phyloP scores from a whole-genome alignment of 768 basidiomycete species.

The Scleroderma bovista region DNA sequence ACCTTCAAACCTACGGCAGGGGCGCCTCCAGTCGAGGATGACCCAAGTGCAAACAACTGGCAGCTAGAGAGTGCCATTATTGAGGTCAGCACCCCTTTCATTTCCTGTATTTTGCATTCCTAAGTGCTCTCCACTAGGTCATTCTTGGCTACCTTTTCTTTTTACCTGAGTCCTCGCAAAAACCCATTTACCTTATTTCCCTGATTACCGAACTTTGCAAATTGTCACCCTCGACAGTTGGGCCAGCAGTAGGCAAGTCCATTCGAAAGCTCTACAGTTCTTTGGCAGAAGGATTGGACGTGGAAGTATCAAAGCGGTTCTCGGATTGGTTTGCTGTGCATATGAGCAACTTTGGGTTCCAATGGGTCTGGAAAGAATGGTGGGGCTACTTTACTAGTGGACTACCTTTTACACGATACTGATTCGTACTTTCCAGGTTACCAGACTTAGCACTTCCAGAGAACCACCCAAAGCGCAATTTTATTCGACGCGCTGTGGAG shows the following conservation, averaged over 20 bases:
- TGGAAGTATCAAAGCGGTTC: slow-evolving; percentile 75
- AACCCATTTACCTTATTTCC: slow-evolving; percentile 79
- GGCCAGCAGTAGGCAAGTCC: slow-evolving; percentile 94
- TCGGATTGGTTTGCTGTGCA: slow-evolving; percentile 96
- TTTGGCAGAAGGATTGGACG: slow-evolving; percentile 83
- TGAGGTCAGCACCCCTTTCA: slow-evolving; percentile 47
- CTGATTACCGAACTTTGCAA: slow-evolving; percentile 94
- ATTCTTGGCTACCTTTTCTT: slow-evolving; percentile 69
- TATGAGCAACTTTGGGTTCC: slow-evolving; percentile 96
- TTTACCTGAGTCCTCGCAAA: slow-evolving; percentile 72
- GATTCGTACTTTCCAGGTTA: slow-evolving; percentile 48
- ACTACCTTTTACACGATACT: background rate
- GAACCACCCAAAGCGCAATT: slow-evolving; percentile 82
- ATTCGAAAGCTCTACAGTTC: slow-evolving; percentile 79
- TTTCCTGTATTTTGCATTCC: background rate
- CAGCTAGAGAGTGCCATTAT: slow-evolving; percentile 85
- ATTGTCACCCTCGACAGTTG: slow-evolving; percentile 85
- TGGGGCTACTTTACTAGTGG: slow-evolving; percentile 30
- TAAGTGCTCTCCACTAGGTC: slow-evolving; percentile 37
- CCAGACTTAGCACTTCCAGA: slow-evolving; percentile 70
- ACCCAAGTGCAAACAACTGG: slow-evolving; percentile 62
- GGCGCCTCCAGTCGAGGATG: slow-evolving; percentile 47
- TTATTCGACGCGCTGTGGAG: slow-evolving; percentile 83
- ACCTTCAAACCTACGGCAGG: slow-evolving; percentile 81
- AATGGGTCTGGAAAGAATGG: slow-evolving; percentile 99